phyloP scores from a whole-genome alignment of 768 basidiomycete genomes.

The Leucocoprinus birnbaumii region DNA sequence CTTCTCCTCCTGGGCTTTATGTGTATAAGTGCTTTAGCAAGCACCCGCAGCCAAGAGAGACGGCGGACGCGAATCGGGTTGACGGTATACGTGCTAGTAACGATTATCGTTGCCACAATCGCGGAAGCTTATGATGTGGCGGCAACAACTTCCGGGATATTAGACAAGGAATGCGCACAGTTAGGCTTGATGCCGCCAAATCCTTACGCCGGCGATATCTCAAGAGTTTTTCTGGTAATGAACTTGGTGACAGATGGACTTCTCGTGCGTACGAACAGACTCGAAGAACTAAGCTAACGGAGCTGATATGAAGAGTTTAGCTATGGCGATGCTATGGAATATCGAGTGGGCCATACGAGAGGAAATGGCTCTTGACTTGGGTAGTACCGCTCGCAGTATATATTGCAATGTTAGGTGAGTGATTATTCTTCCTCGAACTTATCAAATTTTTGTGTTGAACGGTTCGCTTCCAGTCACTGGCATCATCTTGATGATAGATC shows the following conservation, averaged over 20 bases:
- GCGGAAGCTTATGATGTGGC: not conserved
- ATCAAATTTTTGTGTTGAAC: not conserved
- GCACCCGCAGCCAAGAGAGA: not conserved
- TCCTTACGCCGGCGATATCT: not conserved
- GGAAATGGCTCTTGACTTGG: not conserved
- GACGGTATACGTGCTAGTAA: not conserved
- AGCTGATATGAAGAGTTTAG: not conserved
- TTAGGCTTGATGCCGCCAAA: not conserved
- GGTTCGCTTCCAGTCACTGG: not conserved
- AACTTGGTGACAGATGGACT: constrained; percentile 4
- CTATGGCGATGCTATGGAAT: not conserved
- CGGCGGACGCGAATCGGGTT: not conserved
- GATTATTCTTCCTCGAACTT: no score
- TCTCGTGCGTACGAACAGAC: not conserved
- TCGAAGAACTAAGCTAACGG: not conserved
- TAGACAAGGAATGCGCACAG: not conserved
- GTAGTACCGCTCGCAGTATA: not conserved
- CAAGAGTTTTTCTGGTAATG: not conserved
- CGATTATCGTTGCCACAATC: not conserved
- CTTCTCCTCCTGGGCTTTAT: not conserved
- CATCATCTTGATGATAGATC: no score
- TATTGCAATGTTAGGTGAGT: not conserved
- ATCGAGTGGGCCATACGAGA: not conserved
- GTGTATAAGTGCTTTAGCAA: not conserved
- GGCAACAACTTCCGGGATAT: not conserved